A percentile compares a stretch with the other conserved stretches of the same genome.
Evolutionary conservation across 345 rosid genomes (phyloP).

Genomic region (Salix koriyanagi): DNA sequence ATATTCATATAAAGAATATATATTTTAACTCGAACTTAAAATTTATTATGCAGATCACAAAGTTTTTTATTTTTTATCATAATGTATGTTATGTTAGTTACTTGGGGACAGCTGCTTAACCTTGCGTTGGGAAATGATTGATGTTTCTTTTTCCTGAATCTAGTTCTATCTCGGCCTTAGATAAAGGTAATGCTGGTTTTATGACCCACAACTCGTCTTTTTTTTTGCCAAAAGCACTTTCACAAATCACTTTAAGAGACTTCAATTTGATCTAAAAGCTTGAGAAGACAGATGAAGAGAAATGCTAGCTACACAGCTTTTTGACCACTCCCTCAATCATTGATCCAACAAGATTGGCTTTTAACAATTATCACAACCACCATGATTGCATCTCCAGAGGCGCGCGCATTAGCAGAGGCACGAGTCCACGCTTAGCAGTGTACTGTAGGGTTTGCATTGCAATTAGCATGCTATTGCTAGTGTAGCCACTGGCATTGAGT

Average conservation of each 20-base stretch:
- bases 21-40: too few relatives aligned
- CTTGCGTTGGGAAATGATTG: neutral
- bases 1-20: too few relatives aligned
- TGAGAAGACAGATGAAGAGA: neutral
- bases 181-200: neutral
- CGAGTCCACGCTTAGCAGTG: neutral
- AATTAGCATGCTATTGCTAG: neutral
- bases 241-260: neutral
- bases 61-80: too few relatives aligned
- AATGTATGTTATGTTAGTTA: too few relatives aligned
- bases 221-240: neutral
- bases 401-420: neutral
- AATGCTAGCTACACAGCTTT: neutral
- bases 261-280: neutral
- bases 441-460: neutral
- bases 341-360: constrained; percentile 1
- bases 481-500: neutral
- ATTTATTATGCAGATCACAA: too few relatives aligned
- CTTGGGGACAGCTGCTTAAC: too few relatives aligned
- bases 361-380: neutral
- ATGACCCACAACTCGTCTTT: neutral
- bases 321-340: neutral
- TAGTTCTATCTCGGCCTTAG: neutral
- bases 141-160: neutral
- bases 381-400: neutral